Base-by-base conservation (phyloP, 768 basidiomycete genomes). In the Austroboletus festivus region DNA sequence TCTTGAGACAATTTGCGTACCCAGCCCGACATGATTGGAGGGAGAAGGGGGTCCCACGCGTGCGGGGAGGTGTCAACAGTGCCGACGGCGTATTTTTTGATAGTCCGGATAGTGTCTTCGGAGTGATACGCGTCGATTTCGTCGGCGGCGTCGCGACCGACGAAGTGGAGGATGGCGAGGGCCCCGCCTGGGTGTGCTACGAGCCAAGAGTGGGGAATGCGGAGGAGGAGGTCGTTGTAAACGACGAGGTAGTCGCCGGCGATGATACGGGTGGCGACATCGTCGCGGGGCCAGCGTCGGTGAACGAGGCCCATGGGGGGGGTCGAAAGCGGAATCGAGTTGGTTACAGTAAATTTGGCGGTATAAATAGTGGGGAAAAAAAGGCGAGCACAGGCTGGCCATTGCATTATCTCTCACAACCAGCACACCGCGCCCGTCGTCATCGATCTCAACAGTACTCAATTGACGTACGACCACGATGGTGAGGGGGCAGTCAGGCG, bases 101-200 rank as follows among this genome's bases (percentile, higher is more conserved):
- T 66, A 60, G 52, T 59, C n/a, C 47, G 54, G 40, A 62, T 37
- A 18, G 66, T 64, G 39, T 56, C 46, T 31, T 80, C 76, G 7
- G 75, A 73, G 64, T 99, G 96, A 70, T 89, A 97, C 19, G 93
- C 95, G 53, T 90, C 81, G 28, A 98, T 89, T 67, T 99, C 96
- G 71, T 95, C 89, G 0, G 90, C 81, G 0, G 95, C 94, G 63
- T 99, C 94, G 47, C 95, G 79, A 3, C 95, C 96, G 35, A 97
- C 83, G 59, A 93, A 97, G 70, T 99, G 96, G 21, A 95, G 82
- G 48, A 99, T 81, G 13, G 93, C 79, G 42, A 97, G 84, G 4
- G 80, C 67, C 33, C 95, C 93, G 37, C 96, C 96, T 1, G 96
- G 96, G 63, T 98, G 95, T 4, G 79, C 73, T 4, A 78, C 69